Evolutionary conservation across 345 rosid species (phyloP), one percentile per base, ranked within the genome.

Genomic region (Psidium friedrichsthalianum): DNA sequence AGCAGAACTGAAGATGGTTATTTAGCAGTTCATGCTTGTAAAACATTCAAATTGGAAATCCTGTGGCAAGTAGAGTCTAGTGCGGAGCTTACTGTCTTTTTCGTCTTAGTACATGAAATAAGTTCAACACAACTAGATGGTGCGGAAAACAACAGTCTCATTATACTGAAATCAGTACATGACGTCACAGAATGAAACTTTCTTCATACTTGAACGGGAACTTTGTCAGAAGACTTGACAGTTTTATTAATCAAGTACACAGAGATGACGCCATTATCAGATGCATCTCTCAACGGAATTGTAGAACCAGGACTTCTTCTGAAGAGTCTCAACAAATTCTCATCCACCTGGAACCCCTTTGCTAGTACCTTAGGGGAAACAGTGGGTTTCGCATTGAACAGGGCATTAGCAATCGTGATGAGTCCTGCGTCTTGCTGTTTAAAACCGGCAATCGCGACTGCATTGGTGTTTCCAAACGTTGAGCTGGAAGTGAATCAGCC

Each of bases 401-500:
- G 11, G 15, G 87, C 84, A 53, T 87, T 78, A 8, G 86, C 83
- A 0, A 89, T 32, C 4, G 83, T 58, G 56, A 83, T 76, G 14
- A 88, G 85, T 2, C 88, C 88, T 20, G 90, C 84, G 56, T 76
- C 84, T 64, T 86, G 88, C 81, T 87, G 84, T 81, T 76, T 84
- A 25, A 88, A 61, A 56, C 18, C 8, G 57, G 85, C 24, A 20
- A 86, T 54, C 3, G 90, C 87, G 2, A 78, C 82, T 4, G 86
- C 89, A 1, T 87, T 86, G 42, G 25, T 84, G 51, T 74, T 74
- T 56, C 91, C 91, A n/a, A 15, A 90, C 7, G 24, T 91, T 91
- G 47, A 86, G 29, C 36, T 89, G 91, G 89, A 91, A 91, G 85
- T 91, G 91, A 59, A 91, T 82, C 36, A 83, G 40, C 18, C 87